These are phyloP conservation scores for Fagopyrum esculentum DNA, from an alignment of 148 eudicot genomes.

Conservation along the genomic window DNA sequence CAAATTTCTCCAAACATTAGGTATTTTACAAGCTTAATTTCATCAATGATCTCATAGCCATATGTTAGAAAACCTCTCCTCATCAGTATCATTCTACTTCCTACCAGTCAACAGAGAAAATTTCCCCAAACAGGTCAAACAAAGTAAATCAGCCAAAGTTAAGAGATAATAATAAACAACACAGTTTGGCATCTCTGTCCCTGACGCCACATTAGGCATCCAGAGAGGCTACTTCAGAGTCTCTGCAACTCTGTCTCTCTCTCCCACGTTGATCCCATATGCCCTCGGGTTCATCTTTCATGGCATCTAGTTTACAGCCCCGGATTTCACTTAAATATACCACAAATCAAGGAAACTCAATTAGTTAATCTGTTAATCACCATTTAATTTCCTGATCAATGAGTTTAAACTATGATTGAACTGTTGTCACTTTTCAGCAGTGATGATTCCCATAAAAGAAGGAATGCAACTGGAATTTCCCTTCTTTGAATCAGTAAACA, in stretches of 20 bases:
- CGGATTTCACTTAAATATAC: neutral
- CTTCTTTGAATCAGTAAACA: neutral
- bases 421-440: neutral
- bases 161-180: neutral
- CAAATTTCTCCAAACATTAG: too few species aligned
- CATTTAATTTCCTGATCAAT: neutral
- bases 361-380: neutral
- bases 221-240: slow-evolving; percentile 8
- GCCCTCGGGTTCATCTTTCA: neutral
- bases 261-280: slow-evolving; percentile 28
- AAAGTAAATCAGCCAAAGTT: neutral
- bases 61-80: too few species aligned
- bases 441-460: slow-evolving; percentile 7
- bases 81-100: too few species aligned
- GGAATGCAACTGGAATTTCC: neutral
- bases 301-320: slow-evolving; percentile 20
- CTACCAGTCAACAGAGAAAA: neutral
- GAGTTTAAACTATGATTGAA: neutral
- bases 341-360: slow-evolving; percentile 5
- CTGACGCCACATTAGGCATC: neutral
- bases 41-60: too few species aligned
- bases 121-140: neutral
- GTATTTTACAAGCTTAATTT: too few species aligned
- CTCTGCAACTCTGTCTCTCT: slow-evolving; percentile 14
- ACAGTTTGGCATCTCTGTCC: slow-evolving; percentile 7